phyloP scores from a whole-genome alignment of 345 rosid species.

The Melaleuca quinquenervia region DNA sequence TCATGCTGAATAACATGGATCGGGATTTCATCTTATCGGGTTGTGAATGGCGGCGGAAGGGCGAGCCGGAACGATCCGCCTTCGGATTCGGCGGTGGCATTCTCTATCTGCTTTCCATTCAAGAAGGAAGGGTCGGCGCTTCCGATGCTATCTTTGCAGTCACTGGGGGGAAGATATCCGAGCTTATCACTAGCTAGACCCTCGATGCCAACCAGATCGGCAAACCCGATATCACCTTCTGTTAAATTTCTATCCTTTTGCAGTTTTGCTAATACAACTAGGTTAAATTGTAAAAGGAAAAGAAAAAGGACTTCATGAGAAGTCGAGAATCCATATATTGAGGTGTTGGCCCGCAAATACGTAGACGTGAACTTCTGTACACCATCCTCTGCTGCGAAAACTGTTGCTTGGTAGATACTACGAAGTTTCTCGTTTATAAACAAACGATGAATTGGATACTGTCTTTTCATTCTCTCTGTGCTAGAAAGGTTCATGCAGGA shows the following conservation, averaged over 20 bases:
- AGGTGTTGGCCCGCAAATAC: neutral
- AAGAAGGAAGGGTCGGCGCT: slow-evolving; percentile 58
- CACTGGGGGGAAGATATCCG: slow-evolving; percentile 85
- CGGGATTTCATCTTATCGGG: no score
- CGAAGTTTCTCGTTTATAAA: neutral
- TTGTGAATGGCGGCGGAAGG: slow-evolving; percentile 16
- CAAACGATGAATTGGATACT: neutral
- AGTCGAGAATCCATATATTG: neutral
- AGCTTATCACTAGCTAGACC: slow-evolving; percentile 72
- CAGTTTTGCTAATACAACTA: no score
- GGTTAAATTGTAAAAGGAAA: no score
- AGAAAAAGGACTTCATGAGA: no score
- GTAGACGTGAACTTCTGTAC: neutral
- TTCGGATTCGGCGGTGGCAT: slow-evolving; percentile 85
- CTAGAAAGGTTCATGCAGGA: neutral
- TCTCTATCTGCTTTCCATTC: slow-evolving; percentile 55
- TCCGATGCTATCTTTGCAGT: slow-evolving; percentile 89
- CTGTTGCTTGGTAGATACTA: neutral
- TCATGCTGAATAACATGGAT: neutral
- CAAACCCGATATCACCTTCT: neutral
- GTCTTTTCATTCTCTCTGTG: neutral
- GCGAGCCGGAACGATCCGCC: slow-evolving; percentile 57
- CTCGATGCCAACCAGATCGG: slow-evolving; percentile 59
- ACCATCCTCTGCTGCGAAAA: neutral
- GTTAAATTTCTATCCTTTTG: neutral